Evolutionary conservation across 164 flowering plant species (phyloP), one percentile per base, ranked within the genome.

Genomic region (Vitis labrusca): DNA sequence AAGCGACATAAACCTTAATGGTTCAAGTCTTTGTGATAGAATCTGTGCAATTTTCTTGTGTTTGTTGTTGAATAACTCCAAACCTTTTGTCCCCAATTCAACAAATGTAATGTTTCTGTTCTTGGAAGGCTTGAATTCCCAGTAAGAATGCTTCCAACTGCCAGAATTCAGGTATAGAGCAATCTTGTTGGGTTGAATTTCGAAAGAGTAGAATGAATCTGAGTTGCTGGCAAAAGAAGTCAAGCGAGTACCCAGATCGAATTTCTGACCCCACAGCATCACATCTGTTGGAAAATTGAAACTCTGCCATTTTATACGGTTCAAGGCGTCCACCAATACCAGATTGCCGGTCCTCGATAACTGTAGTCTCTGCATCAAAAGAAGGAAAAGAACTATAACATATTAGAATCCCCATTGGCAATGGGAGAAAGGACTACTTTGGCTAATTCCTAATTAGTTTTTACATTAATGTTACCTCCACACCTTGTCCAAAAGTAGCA

Each of bases 221-320:
- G 89, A 78, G 71, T 82, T 80, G 71, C 6, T 64, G 2, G 86
- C 74, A 55, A 85, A 82, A 0, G 97, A 82, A 51, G 97, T 86
- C 64, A 89, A 70, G 47, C 78, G 75, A 49, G 92, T 82, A 13
- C 85, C 82, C 23, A 80, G 83, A 61, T 84, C 71, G 19, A 92
- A 73, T 59, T 82, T 83, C 70, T 91, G 97, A 1, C 93, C 89
- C 85, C 86, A 78, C 0, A 92, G 86, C 81, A 92, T 86, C 2
- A 86, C 79, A 55, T 92, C 80, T 3, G 95, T 85, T 9, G 97
- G 99, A 59, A 88, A 92, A 71, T 89, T 85, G 82, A 92, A 94
- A 69, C 90, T 92, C 79, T 91, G 97, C 99, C 99, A 94, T 70
- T 86, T 91, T 47, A 83, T 79, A 3, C 55, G 51, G 74, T 85